Evolutionary conservation across 768 basidiomycete species (phyloP), one percentile per base, ranked within the genome.

Genomic region (Chalciporus sphaerocephalus): DNA sequence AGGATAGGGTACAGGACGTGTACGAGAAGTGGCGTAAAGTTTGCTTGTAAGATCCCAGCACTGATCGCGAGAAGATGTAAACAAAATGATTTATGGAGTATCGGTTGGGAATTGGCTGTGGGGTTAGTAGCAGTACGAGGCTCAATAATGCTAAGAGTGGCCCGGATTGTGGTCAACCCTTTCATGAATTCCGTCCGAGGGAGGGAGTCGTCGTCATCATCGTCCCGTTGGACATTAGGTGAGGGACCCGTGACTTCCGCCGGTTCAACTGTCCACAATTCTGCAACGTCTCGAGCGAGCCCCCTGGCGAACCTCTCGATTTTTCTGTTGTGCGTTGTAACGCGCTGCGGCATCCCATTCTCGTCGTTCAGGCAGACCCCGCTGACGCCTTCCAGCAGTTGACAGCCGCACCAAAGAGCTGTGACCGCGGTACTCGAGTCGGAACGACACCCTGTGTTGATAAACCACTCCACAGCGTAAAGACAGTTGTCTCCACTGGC

Each of bases 1-100:
- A 99, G 78, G 33, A 96, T 66, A 2, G 90, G 89, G 69, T 98
- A 98, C 3, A 97, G 68, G 0, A 81, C 70, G 30, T 88, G 77
- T 18, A 97, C 77, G 33, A 97, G 79, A 15, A 89, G 69, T 0
- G 84, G 73, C 0, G 76, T 74, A 60, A 91, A 96, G 10, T 78
- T 77, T 10, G 81, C 71, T 44, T 84, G 81, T 24, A 93, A 73
- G 42, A 92, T 78, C n/a, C 78, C 76, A 0, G 91, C 75, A 10
- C 78, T 67, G 24, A 89, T 69, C 2, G 91, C 74, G 15, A 99
- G 70, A 6, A 90, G 66, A 48, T 91, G 88, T 6, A 99, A 75
- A 13, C 79, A 78, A 27, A 92, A 67, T 5, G 75, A 72, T 48
- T 73, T 75, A 54, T 92, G 86, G n/a, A 96, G 67, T n/a, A 74